Percentiles rank a stretch among this genome's conserved stretches.
These are phyloP conservation scores for Penicillium psychrosexuale DNA, from an alignment of 2,329 filamentous ascomycete species.

Conservation along the genomic window DNA sequence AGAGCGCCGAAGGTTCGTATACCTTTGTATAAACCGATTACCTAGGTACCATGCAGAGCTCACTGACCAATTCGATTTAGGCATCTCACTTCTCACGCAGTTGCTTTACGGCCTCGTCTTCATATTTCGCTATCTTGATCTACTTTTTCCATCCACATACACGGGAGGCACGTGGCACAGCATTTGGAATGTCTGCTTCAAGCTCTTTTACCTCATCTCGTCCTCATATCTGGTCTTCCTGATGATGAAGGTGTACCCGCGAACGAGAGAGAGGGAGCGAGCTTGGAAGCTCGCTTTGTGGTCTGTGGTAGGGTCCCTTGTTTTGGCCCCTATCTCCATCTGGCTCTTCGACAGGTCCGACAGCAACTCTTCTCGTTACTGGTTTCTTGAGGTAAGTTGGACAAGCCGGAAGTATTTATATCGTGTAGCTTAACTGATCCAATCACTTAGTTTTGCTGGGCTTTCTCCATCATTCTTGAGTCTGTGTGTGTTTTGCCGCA, in stretches of 20 bases:
- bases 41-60: neutral
- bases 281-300: constrained; percentile 86
- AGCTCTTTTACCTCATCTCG: constrained; percentile 81
- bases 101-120: constrained; percentile 84
- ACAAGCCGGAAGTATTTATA: no score
- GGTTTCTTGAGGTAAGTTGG: constrained; percentile 42
- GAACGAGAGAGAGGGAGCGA: constrained; percentile 84
- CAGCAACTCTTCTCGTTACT: constrained; percentile 44
- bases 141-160: constrained; percentile 54
- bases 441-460: constrained; percentile 66
- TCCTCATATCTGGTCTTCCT: constrained; percentile 82
- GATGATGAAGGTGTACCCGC: constrained; percentile 82
- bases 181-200: constrained; percentile 60
- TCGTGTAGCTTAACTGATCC: neutral
- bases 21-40: neutral
- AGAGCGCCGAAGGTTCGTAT: constrained; percentile 71
- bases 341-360: constrained; percentile 67
- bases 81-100: constrained; percentile 86
- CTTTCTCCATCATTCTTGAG: constrained; percentile 88
- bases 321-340: constrained; percentile 70
- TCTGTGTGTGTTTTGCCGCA: constrained; percentile 88
- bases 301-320: constrained; percentile 62
- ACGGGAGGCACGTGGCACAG: constrained; percentile 3
- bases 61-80: constrained; percentile 42
- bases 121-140: constrained; percentile 78